Evolutionary conservation across 2,329 filamentous ascomycete genomes (phyloP), one percentile per base, ranked within the genome.

Genomic region (Apiospora aurea): DNA sequence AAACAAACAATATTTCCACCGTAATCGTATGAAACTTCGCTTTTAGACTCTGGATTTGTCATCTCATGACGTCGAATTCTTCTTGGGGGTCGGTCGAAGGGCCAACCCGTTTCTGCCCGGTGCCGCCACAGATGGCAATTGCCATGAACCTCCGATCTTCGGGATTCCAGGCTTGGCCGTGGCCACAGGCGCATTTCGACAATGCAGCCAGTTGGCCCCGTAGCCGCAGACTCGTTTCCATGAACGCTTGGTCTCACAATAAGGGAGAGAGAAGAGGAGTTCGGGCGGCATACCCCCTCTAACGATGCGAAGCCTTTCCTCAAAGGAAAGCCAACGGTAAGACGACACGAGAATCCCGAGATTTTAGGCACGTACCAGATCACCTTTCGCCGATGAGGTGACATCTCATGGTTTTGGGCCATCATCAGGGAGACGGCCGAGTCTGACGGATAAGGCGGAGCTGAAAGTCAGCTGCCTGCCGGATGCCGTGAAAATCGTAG

Each of bases 381-480:
- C 46, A n/a, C 46, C 2, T 10, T 21, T 61, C 53, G 4, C 57
- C 57, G 24, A 41, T 64, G 57, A 41, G 34, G 57, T 41, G 57
- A 10, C 57, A 41, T 64, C 57, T 64, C 57, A 64, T 64, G 29
- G 24, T 41, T n/a, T 64, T 34, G n/a, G 34, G 4, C 57, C 34
- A 41, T 41, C 34, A n/a, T 41, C 34, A 41, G 21, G 34, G 57
- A 64, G 57, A 64, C 53, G 34, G 57, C 57, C 57, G 34, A 41
- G 34, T 41, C 57, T 64, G 29, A 41, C 29, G 57, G 34, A 41
- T 41, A 41, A 64, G 57, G 57, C 57, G 57, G 34, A 38, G 57
- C 57, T 64, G 57, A 64, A 41, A 13, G 57, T 64, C 57, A 41
- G 57, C 57, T 64, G 57, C 34, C 57, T 64, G 21, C 57, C 34